Conservation (phyloP, 805 yeast species). For the Saturnispora serradocipensis region DNA sequence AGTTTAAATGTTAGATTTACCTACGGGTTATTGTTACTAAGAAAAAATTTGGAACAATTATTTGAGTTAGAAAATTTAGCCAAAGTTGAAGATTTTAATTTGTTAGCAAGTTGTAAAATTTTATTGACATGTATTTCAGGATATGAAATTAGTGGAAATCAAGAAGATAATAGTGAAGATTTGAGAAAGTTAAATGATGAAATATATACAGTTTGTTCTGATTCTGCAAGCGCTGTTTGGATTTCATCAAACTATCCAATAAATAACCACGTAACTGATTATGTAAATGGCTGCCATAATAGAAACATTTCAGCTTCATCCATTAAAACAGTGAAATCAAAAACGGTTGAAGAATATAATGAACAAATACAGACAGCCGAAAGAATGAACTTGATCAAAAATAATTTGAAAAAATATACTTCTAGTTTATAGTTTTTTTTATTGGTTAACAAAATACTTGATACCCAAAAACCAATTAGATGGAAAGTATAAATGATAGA, state of each 20-base stretch:
- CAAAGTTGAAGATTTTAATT: constrained; percentile 24
- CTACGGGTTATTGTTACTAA: constrained; percentile 38
- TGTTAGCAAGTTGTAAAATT: constrained; percentile 28
- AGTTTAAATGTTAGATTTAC: constrained; percentile 34
- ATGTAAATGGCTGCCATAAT: neutral
- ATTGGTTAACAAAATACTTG: neutral
- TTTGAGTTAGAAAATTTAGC: constrained; percentile 25
- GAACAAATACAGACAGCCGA: constrained; percentile 12
- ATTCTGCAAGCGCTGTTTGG: neutral
- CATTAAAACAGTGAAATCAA: constrained; percentile 1
- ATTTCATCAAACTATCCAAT: neutral
- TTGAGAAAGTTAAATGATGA: neutral
- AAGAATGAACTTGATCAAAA: constrained; percentile 20
- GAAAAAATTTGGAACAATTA: constrained; percentile 39
- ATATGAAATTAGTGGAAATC: neutral
- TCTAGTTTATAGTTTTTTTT: neutral
- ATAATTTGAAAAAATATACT: constrained; percentile 12
- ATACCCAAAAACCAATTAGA: neutral
- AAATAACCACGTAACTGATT: neutral
- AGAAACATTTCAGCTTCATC: constrained; percentile 4
- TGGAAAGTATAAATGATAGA: neutral
- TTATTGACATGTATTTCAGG: constrained; percentile 24
- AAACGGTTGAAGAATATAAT: constrained; percentile 2
- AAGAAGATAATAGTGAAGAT: neutral
- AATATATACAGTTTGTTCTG: neutral